Evolutionary conservation across 345 rosid genomes (phyloP), one percentile per base, ranked within the genome.

Genomic region (Acer saccharum): DNA sequence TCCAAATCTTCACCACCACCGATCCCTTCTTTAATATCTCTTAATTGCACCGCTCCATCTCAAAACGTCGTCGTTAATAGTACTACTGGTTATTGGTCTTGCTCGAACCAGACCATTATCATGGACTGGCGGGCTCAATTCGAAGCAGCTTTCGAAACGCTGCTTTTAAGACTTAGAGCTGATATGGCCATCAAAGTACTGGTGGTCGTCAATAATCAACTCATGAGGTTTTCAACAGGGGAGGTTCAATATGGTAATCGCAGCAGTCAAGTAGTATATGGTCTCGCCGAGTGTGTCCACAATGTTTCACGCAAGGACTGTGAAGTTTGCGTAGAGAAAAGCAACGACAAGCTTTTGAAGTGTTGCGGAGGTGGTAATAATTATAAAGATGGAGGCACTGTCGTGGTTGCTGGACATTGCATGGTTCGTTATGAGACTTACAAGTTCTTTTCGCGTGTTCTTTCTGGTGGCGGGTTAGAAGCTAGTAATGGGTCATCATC

Each of bases 121-220:
- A 6, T 21, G 41, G 57, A 73, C 43, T 23, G 46, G 46, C 39
- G 6, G 39, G 11, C 1, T 8, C 46, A 43, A 9, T 43, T 43
- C 46, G 46, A 43, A 43, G 46, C n/a, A 14, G 14, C 48, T 44
- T 12, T 7, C 16, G 46, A 65, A 12, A 65, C 69, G 16, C 10
- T 65, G 9, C 43, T 65, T 29, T n/a, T 65, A 16, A 65, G 20
- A 65, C 69, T 65, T 13, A 65, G 69, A 65, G 69, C 46, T 65
- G 69, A 65, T 32, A 16, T 65, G 46, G 46, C 10, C 69, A 16
- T 16, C 35, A 35, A 35, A 35, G 39, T 35, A 35, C 39, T 35
- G 39, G 17, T 3, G 44, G 69, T 17, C 69, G 39, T 35, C 39
- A 35, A 4, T 35, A 16, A 10, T 32, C 46, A 35, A 5, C 62